A percentile compares a stretch with the other conserved stretches of the same genome.
phyloP scores from a whole-genome alignment of 345 rosid genomes.

The Salix dunnii region DNA sequence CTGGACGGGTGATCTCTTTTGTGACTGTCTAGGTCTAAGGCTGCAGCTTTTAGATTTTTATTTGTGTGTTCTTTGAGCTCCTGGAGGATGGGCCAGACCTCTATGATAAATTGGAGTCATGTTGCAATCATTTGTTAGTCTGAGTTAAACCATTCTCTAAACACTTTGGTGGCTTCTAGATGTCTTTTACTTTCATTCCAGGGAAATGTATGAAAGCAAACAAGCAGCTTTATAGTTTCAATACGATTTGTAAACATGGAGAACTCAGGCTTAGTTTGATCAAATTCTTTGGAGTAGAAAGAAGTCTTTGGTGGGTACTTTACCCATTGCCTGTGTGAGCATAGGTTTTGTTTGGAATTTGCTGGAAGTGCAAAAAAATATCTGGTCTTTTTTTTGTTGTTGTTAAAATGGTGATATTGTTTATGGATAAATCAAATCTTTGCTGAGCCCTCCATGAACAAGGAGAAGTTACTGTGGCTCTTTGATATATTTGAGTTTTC shows the following conservation, averaged over 20 bases:
- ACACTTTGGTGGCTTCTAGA: not conserved
- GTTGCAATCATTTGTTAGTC: conserved; percentile 1
- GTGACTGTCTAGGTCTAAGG: not conserved
- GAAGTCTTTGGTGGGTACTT: not conserved
- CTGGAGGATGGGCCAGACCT: not conserved
- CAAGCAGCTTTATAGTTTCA: not conserved
- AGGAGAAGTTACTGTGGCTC: not conserved
- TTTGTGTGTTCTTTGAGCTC: not conserved
- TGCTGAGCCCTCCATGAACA: not conserved
- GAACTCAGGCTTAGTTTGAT: no score
- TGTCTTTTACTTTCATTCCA: not conserved
- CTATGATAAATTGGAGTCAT: not conserved
- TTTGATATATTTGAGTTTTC: not conserved
- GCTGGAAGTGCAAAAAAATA: not conserved
- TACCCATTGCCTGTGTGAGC: not conserved
- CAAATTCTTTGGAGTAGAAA: not conserved
- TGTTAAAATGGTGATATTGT: not conserved
- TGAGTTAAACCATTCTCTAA: not conserved
- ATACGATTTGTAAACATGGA: not conserved
- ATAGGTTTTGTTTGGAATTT: not conserved
- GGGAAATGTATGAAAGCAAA: not conserved
- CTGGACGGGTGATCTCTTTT: not conserved
- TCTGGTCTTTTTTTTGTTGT: not conserved
- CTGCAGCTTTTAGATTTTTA: not conserved
- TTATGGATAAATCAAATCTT: not conserved